A percentile compares a stretch with the other conserved stretches of the same genome.
Conservation (phyloP, 2,329 filamentous ascomycete species). For the Phyllosticta citribraziliensis region DNA sequence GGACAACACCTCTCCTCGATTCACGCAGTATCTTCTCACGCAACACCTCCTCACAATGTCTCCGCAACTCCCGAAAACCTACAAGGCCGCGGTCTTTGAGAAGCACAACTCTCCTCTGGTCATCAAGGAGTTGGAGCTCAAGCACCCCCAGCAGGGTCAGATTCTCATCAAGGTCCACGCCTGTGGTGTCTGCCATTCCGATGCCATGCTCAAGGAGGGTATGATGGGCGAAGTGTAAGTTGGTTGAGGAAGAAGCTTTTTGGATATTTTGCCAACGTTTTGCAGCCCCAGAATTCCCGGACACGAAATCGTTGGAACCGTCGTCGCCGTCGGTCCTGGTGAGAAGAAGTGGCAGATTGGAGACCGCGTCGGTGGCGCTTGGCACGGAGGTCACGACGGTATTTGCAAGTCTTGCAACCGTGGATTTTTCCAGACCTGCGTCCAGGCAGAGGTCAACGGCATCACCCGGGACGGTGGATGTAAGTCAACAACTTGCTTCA, state of each 20-base stretch:
- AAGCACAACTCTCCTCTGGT: constrained; percentile 42
- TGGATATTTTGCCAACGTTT: background rate
- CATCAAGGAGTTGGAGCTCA: constrained; percentile 51
- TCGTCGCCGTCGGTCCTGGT: constrained; percentile 49
- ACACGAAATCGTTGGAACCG: constrained; percentile 61
- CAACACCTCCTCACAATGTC: constrained; percentile 14
- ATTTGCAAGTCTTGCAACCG: constrained; percentile 54
- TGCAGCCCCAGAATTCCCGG: constrained; percentile 50
- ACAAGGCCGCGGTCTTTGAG: constrained; percentile 55
- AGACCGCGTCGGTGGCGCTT: constrained; percentile 52
- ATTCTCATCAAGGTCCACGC: constrained; percentile 63
- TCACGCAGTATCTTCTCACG: background rate
- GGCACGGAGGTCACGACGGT: constrained; percentile 59
- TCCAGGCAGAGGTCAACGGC: constrained; percentile 54
- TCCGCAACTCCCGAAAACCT: constrained; percentile 47
- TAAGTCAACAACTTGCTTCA: constrained; percentile 18
- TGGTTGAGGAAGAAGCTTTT: no score
- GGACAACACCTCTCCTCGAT: background rate
- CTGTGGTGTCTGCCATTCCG: constrained; percentile 62
- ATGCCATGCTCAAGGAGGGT: constrained; percentile 24
- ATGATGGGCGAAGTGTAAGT: constrained; percentile 41
- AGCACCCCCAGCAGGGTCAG: constrained; percentile 46
- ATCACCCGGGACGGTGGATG: constrained; percentile 57
- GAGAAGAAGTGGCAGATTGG: constrained; percentile 53
- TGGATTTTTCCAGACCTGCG: constrained; percentile 59